Evolutionary conservation across 768 basidiomycete species (phyloP).

Genomic region (Lactarius vividus): DNA sequence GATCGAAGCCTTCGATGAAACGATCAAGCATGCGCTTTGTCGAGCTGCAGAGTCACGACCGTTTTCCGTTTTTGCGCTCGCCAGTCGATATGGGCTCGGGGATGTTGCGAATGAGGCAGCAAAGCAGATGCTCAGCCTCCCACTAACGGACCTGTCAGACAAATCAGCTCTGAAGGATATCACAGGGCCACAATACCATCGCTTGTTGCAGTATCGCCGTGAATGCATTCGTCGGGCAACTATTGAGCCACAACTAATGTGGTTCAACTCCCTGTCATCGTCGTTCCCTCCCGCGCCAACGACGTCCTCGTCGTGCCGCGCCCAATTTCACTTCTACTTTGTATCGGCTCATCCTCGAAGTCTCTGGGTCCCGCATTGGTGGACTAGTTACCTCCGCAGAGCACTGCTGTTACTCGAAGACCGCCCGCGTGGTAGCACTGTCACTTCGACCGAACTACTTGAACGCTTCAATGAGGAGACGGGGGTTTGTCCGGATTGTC

Average conservation of each 20-base stretch:
- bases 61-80: conserved; percentile 20
- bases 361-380: conserved; percentile 27
- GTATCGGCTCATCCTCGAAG: conserved; percentile 19
- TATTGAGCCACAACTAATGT: conserved; percentile 17
- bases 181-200: conserved; percentile 20
- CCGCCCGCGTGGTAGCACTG: conserved; percentile 21
- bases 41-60: conserved; percentile 16
- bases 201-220: conserved; percentile 18
- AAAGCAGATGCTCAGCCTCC: conserved; percentile 14
- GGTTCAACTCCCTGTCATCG: conserved; percentile 22
- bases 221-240: conserved; percentile 19
- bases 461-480: conserved; percentile 10
- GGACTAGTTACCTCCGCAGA: conserved; percentile 21
- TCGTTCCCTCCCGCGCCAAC: conserved; percentile 11
- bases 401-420: conserved; percentile 18
- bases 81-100: conserved; percentile 21
- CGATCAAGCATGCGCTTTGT: conserved; percentile 18
- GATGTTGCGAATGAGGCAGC: conserved; percentile 24
- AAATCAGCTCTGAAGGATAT: conserved; percentile 15
- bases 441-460: conserved; percentile 15
- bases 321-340: conserved; percentile 25
- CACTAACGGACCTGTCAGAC: conserved; percentile 1
- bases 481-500: conserved; percentile 21
- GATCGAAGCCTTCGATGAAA: conserved; percentile 21
- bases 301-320: conserved; percentile 18